Base-by-base conservation (phyloP, 345 rosid species). In the Rhodamnia argentea region DNA sequence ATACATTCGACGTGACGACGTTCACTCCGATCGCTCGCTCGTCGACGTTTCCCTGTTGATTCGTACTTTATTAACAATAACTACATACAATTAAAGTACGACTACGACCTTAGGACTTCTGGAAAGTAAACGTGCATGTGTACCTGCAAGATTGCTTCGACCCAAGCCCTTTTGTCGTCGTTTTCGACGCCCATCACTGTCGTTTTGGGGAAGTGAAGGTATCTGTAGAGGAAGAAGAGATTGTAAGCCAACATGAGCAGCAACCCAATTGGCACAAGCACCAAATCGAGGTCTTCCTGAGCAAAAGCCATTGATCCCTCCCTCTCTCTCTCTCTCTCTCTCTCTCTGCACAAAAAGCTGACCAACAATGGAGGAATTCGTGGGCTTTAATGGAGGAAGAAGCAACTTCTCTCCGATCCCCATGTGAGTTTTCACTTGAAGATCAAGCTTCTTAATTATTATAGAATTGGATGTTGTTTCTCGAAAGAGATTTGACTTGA, bases 101-200 rank as follows among this genome's bases (percentile, higher is more conserved):
- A 2, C 44, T 27, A 2, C 27, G 78, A 23, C n/a, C 20, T 51
- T 13, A 51, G 62, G 86, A 53, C 88, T 89, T 24, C 60, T 89
- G 5, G 90, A 37, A 70, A 70, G 47, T 70, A 18, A 32, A 70
- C 47, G 24, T 37, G 78, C 2, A 70, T 37, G 20, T 9, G 90
- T 58, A 87, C 95, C 95, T 92, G 89, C 94, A 95, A 87, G 29
- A 95, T 90, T 60, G 93, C 91, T 52, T 93, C 92, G 54, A 93
- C 98, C 98, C 98, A 96, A 89, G 93, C 94, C 92, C 90, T 87
- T 86, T 90, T 96, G 84, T 93, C 94, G n/a, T 91, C 89, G 92
- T 93, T 95, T 86, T 94, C 96, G 53, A 94, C 87, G 84, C 99
- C 99, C 47, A 93, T 87, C 58, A 91, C 90, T 3, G 97, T 96